Conservation (phyloP, 768 basidiomycete species). For the Psilocybe azurescens region DNA sequence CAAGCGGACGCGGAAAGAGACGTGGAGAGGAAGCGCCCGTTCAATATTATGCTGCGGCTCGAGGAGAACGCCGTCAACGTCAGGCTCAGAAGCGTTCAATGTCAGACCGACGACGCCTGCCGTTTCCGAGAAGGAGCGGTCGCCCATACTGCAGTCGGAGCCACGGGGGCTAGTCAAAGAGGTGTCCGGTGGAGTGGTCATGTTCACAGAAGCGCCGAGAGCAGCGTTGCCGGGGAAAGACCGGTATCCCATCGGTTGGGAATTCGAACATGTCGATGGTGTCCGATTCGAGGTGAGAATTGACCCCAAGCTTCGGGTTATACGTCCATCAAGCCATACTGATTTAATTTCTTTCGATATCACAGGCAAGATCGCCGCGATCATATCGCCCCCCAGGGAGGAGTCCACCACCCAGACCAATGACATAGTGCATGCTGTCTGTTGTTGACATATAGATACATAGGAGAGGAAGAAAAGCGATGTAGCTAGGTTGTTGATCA, state of each 20-base stretch:
- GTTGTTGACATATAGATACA: background rate
- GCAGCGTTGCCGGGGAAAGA: slow-evolving; percentile 18
- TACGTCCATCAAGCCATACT: background rate
- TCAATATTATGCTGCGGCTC: slow-evolving; percentile 10
- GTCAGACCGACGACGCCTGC: slow-evolving; percentile 12
- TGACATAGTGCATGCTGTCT: background rate
- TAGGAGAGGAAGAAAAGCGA: background rate
- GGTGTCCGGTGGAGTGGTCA: slow-evolving; percentile 33
- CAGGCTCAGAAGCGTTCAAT: slow-evolving; percentile 7
- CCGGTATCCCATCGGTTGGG: slow-evolving; percentile 26
- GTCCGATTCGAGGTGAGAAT: slow-evolving; percentile 30
- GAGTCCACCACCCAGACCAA: slow-evolving; percentile 6
- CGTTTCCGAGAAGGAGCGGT: slow-evolving; percentile 25
- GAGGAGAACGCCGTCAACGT: slow-evolving; percentile 1
- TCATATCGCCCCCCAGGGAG: slow-evolving; percentile 11
- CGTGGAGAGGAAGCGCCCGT: background rate
- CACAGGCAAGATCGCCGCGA: slow-evolving; percentile 15
- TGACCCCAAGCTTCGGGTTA: background rate
- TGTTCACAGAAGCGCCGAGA: slow-evolving; percentile 27
- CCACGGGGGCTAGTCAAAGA: slow-evolving; percentile 29
- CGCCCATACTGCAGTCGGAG: slow-evolving; percentile 24
- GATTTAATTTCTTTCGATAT: background rate
- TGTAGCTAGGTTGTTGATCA: background rate
- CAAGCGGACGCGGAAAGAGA: slow-evolving; percentile 23
- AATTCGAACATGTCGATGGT: slow-evolving; percentile 29